These are phyloP conservation scores for Podospora comata DNA, from an alignment of 495 filamentous ascomycete species.

Conservation along the genomic window DNA sequence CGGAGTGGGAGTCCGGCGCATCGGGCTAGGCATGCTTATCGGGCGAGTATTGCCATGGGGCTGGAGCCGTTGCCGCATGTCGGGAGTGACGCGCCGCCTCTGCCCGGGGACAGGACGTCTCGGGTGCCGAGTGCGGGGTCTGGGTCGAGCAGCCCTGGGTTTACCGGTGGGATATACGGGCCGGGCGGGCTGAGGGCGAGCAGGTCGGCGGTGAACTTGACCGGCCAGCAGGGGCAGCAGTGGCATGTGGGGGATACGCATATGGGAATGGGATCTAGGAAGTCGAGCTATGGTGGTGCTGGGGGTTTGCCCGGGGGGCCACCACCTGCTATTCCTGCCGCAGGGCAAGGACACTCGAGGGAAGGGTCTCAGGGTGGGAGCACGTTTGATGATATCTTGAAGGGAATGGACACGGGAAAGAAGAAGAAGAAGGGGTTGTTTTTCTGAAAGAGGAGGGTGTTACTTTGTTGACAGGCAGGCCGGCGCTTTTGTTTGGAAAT, in stretches of 20 bases:
- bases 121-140: constrained; percentile 13
- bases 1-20: constrained; percentile 33
- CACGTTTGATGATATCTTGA: constrained; percentile 67
- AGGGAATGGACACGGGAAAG: constrained; percentile 44
- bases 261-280: neutral
- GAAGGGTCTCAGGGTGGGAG: constrained; percentile 35
- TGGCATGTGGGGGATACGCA: neutral
- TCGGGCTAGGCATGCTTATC: constrained; percentile 33
- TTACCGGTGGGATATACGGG: neutral
- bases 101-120: constrained; percentile 3
- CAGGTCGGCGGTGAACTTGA: constrained; percentile 18
- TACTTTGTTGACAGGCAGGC: neutral
- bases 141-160: constrained; percentile 1
- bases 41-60: constrained; percentile 46
- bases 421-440: constrained; percentile 47
- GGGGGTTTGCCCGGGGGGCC: neutral
- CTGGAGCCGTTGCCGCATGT: constrained; percentile 40
- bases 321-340: constrained; percentile 6
- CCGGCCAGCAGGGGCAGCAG: neutral
- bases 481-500: neutral
- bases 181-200: constrained; percentile 10
- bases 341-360: constrained; percentile 3
- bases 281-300: constrained; percentile 18
- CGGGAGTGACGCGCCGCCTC: neutral
- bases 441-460: constrained; percentile 23